Evolutionary conservation across 2,329 filamentous ascomycete genomes (phyloP).

Genomic region (Bimuria novae-zelandiae): DNA sequence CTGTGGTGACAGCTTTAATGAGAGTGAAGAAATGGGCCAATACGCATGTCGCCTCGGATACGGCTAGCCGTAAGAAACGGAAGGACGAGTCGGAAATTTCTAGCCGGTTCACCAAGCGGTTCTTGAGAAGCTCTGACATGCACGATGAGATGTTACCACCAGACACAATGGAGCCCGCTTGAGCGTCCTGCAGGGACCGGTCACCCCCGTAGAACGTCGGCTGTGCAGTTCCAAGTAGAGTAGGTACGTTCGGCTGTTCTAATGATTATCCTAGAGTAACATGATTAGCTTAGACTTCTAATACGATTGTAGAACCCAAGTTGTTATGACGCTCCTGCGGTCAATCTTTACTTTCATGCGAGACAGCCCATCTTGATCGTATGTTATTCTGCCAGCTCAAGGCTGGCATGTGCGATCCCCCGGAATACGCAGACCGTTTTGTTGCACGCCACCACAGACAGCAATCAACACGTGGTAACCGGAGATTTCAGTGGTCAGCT

Average conservation of each 20-base stretch:
- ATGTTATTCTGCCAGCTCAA: too few species aligned
- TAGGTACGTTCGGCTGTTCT: too few species aligned
- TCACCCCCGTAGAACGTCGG: neutral
- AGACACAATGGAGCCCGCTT: slow-evolving; percentile 36
- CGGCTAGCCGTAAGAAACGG: slow-evolving; percentile 22
- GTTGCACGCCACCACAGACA: slow-evolving; percentile 11
- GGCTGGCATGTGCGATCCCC: neutral
- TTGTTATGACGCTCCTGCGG: too few species aligned
- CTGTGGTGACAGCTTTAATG: slow-evolving; percentile 66
- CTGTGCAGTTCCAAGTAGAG: too few species aligned
- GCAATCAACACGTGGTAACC: slow-evolving; percentile 14
- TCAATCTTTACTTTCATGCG: too few species aligned
- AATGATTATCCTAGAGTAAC: too few species aligned
- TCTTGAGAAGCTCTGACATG: slow-evolving; percentile 3
- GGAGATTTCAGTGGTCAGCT: slow-evolving; percentile 31
- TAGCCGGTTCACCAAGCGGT: slow-evolving; percentile 18
- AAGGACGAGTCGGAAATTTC: slow-evolving; percentile 14
- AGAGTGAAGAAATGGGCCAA: slow-evolving; percentile 76
- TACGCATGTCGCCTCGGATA: slow-evolving; percentile 63
- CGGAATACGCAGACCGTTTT: neutral
- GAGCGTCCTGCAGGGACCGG: neutral
- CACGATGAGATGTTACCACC: slow-evolving; percentile 34
- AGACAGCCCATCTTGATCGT: too few species aligned
- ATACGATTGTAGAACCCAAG: too few species aligned
- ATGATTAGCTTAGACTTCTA: too few species aligned